Evolutionary conservation across 495 filamentous ascomycete species (phyloP), one percentile per base, ranked within the genome.

Genomic region (Penicillium coprophilum): DNA sequence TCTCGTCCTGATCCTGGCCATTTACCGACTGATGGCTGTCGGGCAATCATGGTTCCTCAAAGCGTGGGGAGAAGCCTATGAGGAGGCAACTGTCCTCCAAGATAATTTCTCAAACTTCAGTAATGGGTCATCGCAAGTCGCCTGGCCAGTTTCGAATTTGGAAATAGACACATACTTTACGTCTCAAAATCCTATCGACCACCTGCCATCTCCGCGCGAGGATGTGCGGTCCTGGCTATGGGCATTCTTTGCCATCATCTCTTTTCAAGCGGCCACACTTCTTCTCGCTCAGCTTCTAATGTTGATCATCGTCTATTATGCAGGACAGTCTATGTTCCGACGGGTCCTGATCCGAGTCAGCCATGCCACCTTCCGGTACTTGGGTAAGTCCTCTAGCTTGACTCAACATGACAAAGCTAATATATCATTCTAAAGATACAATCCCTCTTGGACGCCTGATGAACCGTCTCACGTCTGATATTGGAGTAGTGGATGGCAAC

Each of bases 381-480:
- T 91, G 74, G 52, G 50, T 53, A 53, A 44, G 50, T 53, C 27
- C 17, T 36, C 10, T 38, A 8, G 32, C 12, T 36, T 45, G 17
- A 41, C 21, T 38, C 23, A 17, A 38, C 34, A 9, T 15, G 34
- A 17, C 10, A 30, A 8, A 31, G 11, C 28, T 53, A 36, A 53
- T 12, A 0, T 9, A n/a, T 21, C 6, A 11, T 17, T 38, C 13
- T 17, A 0, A 13, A 53, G 90, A 95, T 68, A 82, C 90, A 6
- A 95, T 90, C 3, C 90, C 90, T 0, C 82, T 92, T 19, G 90
- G 90, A 0, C 81, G 89, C 21, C 73, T 96, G 60, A 92, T 93
- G 89, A 96, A 96, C 66, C 82, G 91, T 17, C 72, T 96, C 52
- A 93, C 89, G 0, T 88, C 87, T 3, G 91, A 96, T 64, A 93